Evolutionary conservation across 495 filamentous ascomycete species (phyloP).

Genomic region (Ramalina intermedia): DNA sequence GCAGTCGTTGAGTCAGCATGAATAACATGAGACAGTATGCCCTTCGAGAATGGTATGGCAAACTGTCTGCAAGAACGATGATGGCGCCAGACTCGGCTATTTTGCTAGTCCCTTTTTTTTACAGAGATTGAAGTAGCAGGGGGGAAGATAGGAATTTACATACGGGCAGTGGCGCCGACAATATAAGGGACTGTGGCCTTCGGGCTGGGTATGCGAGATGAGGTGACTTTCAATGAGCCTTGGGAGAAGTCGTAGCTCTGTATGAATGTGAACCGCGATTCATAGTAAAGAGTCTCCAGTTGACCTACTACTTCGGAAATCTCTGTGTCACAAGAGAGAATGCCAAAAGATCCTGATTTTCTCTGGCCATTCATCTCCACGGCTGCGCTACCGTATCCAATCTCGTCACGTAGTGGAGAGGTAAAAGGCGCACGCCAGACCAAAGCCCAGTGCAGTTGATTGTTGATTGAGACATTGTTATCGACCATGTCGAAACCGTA

Average conservation of each 20-base stretch:
- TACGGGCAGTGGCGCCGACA: background rate
- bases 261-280: background rate
- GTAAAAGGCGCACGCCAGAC: background rate
- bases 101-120: too few species aligned
- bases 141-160: too few species aligned
- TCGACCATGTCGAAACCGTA: too few species aligned
- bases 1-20: too few species aligned
- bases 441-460: conserved; percentile 1
- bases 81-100: too few species aligned
- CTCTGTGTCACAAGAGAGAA: conserved; percentile 2
- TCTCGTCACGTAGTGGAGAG: background rate
- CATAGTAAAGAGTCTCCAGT: background rate
- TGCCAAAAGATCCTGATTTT: background rate
- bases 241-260: conserved; percentile 1
- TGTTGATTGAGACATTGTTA: too few species aligned
- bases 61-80: too few species aligned
- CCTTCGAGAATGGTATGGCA: too few species aligned
- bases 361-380: background rate
- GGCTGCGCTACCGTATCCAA: background rate
- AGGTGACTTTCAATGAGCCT: background rate
- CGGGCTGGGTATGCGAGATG: background rate
- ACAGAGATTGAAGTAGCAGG: too few species aligned
- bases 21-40: too few species aligned
- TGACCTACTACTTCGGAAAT: conserved; percentile 3
- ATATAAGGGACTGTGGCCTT: conserved; percentile 1